These are phyloP conservation scores for Tolypocladium pustulatum DNA, from an alignment of 2,329 filamentous ascomycete genomes.

Conservation along the genomic window DNA sequence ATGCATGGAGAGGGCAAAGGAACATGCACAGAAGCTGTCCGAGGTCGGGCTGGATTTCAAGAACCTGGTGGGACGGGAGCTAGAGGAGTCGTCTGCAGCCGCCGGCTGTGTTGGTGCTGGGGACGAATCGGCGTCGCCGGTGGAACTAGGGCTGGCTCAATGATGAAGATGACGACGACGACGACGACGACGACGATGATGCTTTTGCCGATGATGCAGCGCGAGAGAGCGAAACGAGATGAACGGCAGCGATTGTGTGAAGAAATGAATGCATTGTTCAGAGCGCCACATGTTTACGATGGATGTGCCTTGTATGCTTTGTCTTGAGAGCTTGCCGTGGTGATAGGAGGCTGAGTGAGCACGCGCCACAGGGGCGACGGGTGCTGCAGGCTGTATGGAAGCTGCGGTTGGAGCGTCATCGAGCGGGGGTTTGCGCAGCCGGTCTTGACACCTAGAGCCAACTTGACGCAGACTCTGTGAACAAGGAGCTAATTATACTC, in stretches of 20 bases:
- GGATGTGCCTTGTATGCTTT: neutral
- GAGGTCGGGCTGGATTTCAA: slow-evolving; percentile 88
- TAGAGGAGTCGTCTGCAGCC: slow-evolving; percentile 17
- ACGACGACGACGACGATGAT: no score
- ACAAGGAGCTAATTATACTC: neutral
- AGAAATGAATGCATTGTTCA: neutral
- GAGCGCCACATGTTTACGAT: neutral
- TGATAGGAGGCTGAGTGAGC: neutral
- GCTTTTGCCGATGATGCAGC: neutral
- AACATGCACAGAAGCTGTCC: slow-evolving; percentile 68
- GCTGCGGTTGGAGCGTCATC: neutral
- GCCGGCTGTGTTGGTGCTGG: slow-evolving; percentile 13
- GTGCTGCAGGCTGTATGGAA: neutral
- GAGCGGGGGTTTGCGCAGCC: neutral
- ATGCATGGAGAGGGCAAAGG: slow-evolving; percentile 72
- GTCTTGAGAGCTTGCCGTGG: neutral
- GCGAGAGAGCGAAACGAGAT: neutral
- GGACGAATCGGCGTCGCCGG: neutral
- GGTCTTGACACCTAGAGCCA: neutral
- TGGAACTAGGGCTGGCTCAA: slow-evolving; percentile 21
- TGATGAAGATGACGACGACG: neutral
- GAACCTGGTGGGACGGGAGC: slow-evolving; percentile 61
- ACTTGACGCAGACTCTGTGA: neutral
- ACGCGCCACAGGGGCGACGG: neutral
- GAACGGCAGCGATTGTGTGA: neutral